Evolutionary conservation across 176 grass and related monocot species (phyloP), one percentile per base, ranked within the genome.

Genomic region (Eragrostis nindensis): DNA sequence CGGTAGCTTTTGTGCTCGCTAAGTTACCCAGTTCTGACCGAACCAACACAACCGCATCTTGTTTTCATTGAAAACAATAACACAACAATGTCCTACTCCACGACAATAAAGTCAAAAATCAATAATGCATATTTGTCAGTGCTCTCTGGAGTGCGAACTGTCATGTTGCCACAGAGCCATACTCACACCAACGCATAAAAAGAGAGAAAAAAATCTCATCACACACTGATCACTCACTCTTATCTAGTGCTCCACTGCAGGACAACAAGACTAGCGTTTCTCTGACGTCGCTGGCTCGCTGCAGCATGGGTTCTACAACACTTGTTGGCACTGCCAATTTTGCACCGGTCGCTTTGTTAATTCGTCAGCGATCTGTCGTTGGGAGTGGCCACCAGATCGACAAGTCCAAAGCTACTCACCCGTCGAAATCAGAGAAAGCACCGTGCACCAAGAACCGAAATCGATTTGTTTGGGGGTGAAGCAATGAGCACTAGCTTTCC

Each of bases 401-500:
- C 70, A 42, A 29, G 22, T 21, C 74, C 53, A 59, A 25, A 46
- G 67, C 41, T 68, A 42, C 57, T 16, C 77, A 54, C 69, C 77
- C 60, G 83, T 83, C 83, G 25, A 79, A 65, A 75, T 76, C 82
- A 47, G 29, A 54, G 63, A 92, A 86, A 67, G 65, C 66, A 62
- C 70, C 50, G 19, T 39, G 87, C 55, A 87, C 72, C 86, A 86
- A 65, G 40, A 65, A 25, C 29, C 49, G 86, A 88, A 71, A 67
- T 89, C 38, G 87, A 78, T 42, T 76, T 82, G 87, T 90, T 90
- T 90, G 62, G 52, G 82, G 69, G 67, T 71, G 15, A 93, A 85
- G 87, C 87, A 90, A 87, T 63, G 68, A 26, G 85, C 44, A 62
- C 65, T 80, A 53, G 0, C 48, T 67, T 18, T 16, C 36, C 41